Evolutionary conservation across 768 basidiomycete genomes (phyloP).

Genomic region (Kwoniella bestiolae): DNA sequence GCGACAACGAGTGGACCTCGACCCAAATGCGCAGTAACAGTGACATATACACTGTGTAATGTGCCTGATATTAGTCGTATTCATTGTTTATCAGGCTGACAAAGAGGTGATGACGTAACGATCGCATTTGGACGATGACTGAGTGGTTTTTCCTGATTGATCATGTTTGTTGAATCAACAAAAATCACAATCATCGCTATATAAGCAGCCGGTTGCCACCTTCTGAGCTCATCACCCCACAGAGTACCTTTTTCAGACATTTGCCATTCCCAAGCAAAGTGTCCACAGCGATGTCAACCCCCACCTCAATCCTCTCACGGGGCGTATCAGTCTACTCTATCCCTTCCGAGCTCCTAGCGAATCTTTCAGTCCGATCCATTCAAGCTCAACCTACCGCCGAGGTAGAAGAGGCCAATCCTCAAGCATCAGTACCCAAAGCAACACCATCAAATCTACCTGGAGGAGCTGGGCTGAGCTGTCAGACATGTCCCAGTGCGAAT

Average conservation of each 20-base stretch:
- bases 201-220: neutral
- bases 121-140: constrained; percentile 1
- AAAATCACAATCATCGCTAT: neutral
- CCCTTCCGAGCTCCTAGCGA: constrained; percentile 70
- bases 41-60: neutral
- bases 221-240: neutral
- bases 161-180: neutral
- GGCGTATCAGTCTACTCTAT: constrained; percentile 66
- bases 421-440: neutral
- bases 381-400: constrained; percentile 52
- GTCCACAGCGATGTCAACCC: neutral
- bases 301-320: constrained; percentile 32
- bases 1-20: too few species aligned
- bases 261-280: neutral
- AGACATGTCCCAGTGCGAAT: constrained; percentile 60
- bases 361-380: constrained; percentile 71
- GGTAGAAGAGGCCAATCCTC: constrained; percentile 24
- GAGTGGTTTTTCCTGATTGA: constrained; percentile 2
- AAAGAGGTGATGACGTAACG: constrained; percentile 1
- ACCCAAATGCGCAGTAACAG: neutral
- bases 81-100: constrained; percentile 6
- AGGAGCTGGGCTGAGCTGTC: constrained; percentile 42
- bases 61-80: neutral
- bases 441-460: constrained; percentile 7
- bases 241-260: neutral